phyloP scores from a whole-genome alignment of 768 basidiomycete genomes.

The Rhizopogon vulgaris region DNA sequence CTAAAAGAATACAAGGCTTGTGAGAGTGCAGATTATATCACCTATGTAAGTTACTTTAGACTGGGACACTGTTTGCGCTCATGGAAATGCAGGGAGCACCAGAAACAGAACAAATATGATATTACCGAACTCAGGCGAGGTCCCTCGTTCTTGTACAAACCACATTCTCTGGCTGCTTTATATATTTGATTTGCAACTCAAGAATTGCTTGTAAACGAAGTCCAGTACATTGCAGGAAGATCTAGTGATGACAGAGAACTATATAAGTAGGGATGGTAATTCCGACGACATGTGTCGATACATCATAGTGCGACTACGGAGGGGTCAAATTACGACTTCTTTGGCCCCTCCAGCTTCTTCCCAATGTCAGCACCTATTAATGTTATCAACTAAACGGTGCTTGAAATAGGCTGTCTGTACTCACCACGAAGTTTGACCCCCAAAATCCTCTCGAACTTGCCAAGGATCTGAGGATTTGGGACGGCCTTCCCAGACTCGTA shows the following conservation, averaged over 20 bases:
- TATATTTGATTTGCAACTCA: not conserved
- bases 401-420: conserved; percentile 15
- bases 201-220: conserved; percentile 6
- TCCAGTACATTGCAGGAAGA: conserved; percentile 17
- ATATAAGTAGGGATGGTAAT: conserved; percentile 13
- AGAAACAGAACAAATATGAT: conserved; percentile 23
- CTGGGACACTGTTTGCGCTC: not conserved
- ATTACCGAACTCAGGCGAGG: not conserved
- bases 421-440: conserved; percentile 86
- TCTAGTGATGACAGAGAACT: conserved; percentile 16
- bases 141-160: not conserved
- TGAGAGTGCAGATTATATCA: conserved; percentile 91
- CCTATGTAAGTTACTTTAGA: conserved; percentile 50
- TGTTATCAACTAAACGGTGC: not conserved
- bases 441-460: conserved; percentile 81
- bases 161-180: not conserved
- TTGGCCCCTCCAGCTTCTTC: conserved; percentile 75
- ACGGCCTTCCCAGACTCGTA: conserved; percentile 87
- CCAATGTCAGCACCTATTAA: conserved; percentile 70
- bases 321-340: conserved; percentile 55
- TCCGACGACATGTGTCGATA: conserved; percentile 22
- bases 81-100: conserved; percentile 22
- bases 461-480: conserved; percentile 80
- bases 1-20: conserved; percentile 95
- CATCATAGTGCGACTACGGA: conserved; percentile 25